Base-by-base conservation (phyloP, 352 stramenopile genomes). In the Phytophthora constricta region DNA sequence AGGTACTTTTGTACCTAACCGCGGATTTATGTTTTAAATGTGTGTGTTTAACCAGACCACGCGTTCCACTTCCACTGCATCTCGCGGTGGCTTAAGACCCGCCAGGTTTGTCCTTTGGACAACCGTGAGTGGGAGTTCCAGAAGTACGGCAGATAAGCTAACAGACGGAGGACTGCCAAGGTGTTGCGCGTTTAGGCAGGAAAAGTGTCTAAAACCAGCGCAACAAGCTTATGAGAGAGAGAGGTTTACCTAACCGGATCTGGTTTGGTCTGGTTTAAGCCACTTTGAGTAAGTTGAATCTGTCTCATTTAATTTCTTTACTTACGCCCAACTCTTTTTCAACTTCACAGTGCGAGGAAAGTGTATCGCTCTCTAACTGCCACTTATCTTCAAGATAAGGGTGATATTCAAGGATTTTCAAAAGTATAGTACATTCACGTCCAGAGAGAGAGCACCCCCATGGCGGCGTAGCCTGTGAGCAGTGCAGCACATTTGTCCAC, bases 61-160 rank as follows among this genome's bases (percentile, higher is more conserved):
- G 97, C 98, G 11, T 99, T 99, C 84, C 98, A 99, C 85, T 98
- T 99, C 57, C 97, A 99, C 85, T 99, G 98, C 84, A 99, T 99
- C 70, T 98, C 98, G 70, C 92, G 98, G 64, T 99, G 98, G 98
- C 86, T 99, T 52, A 99, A 99, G 86, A 99, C 97, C 19, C 84
- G 97, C 49, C 97, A 97, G 67, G 97, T 99, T 47, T 99, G 98
- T 89, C 98, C 98, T 37, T 79, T 99, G 47, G 99, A 98, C 86
- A 99, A 99, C 85, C 98, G 98, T 76, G 97, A 99, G 87, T 99
- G 98, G 98, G 98, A 99, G 62, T 99, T 99, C 87, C 92, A 98
- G 62, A 99, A 99, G 84, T 96, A 96, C 71, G 86, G 86, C 61
- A 89, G 87, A 84, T 96, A 95, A 80, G 28, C 42, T 39, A 25